Evolutionary conservation across 2,329 filamentous ascomycete species (phyloP), one percentile per base, ranked within the genome.

Genomic region (Cercospora nicotianae): DNA sequence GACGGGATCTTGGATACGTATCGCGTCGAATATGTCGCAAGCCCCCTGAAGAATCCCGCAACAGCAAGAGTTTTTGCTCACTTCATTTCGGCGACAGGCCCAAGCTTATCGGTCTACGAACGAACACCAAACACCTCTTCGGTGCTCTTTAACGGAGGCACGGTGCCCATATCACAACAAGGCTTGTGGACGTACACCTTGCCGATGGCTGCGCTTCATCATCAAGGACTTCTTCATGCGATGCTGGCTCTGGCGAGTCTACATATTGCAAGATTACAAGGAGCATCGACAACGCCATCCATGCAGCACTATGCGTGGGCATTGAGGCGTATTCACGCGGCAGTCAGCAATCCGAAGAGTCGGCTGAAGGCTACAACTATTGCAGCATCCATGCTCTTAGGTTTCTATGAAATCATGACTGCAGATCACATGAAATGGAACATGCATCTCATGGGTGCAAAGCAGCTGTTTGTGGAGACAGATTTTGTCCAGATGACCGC

Each of bases 351-450:
- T 28, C 83, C 88, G 0, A 85, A 84, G 57, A 88, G 89, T 73
- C 88, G 93, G 63, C 88, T 89, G 8, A 89, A 93, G 65, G 87
- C 92, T 8, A 89, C 92, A 1, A 97, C 93, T 0, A 82, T 98
- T n/a, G 94, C 94, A 7, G 93, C 94, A 2, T 93, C 92, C 0
- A 83, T 97, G 39, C 82, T 98, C 7, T 85, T 99, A 7, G 92
- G 90, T 0, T 98, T 93, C 78, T 98, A 96, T 75, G 95, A 98
- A 78, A 92, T 97, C 18, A 95, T 94, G 89, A 91, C 91, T 39
- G 94, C 93, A 23, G 94, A 99, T 72, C 94, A 98, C 75, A 89
- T 91, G 65, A 97, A 97, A 78, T 99, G 95, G 95, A 95, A 92
- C 75, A 94, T 91, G 69, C 95, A 98, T 80, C 83, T 98, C 42